phyloP scores from a whole-genome alignment of 257 asterid species.

The Solanum medicagineum region DNA sequence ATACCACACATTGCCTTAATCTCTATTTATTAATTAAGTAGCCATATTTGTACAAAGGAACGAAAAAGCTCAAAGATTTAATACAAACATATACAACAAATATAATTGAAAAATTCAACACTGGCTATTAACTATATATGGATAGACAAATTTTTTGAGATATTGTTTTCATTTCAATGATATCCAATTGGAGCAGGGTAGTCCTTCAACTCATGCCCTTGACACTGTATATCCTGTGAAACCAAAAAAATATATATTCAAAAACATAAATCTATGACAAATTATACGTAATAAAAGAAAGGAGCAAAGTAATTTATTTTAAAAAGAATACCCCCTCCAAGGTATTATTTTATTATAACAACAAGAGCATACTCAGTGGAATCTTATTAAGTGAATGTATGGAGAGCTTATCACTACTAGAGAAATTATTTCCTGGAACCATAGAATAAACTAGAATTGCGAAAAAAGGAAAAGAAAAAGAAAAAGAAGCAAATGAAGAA shows the following conservation, averaged over 20 bases:
- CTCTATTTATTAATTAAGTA: no score
- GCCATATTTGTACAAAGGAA: not conserved
- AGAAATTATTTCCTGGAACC: no score
- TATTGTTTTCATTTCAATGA: constrained; percentile 7
- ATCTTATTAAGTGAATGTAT: no score
- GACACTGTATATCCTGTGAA: constrained; percentile 49
- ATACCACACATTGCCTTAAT: no score
- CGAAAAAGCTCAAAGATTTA: not conserved
- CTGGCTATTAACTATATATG: not conserved
- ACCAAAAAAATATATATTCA: not conserved
- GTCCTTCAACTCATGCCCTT: constrained; percentile 36
- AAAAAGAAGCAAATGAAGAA: no score
- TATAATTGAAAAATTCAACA: not conserved
- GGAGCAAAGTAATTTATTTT: no score
- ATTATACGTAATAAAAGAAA: not conserved
- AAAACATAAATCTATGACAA: not conserved
- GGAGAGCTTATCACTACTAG: no score
- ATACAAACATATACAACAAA: not conserved
- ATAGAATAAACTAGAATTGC: no score
- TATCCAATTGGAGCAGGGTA: constrained; percentile 44
- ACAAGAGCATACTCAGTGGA: rapidly evolving
- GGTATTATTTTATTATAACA: no score
- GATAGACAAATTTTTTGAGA: not conserved
- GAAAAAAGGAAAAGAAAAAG: no score
- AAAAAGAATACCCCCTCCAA: no score